Conservation (phyloP, 1,284 basidiomycete genomes). For the Boletus semigastroideus region DNA sequence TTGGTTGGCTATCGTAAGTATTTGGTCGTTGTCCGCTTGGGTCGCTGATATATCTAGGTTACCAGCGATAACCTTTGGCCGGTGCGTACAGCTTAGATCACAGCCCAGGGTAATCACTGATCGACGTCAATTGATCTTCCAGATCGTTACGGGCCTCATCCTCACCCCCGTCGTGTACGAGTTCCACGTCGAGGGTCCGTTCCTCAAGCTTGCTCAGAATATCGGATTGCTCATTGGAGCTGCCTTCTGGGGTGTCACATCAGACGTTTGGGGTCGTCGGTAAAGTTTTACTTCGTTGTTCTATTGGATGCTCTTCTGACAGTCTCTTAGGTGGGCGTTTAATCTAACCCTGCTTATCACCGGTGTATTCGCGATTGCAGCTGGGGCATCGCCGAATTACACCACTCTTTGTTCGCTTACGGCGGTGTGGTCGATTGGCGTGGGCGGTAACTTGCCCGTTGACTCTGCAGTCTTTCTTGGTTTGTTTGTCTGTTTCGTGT, state of each 20-base stretch:
- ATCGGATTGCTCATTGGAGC: conserved; percentile 67
- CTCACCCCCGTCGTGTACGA: conserved; percentile 54
- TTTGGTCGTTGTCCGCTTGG: neutral
- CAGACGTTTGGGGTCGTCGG: conserved; percentile 61
- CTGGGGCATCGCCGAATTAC: conserved; percentile 57
- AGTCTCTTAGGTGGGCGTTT: conserved; percentile 56
- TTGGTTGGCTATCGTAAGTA: conserved; percentile 70
- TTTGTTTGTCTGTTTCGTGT: conserved; percentile 30
- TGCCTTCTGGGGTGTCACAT: conserved; percentile 60
- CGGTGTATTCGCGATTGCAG: conserved; percentile 63
- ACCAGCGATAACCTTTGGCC: conserved; percentile 65
- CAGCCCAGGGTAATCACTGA: neutral
- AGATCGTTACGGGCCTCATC: conserved; percentile 59
- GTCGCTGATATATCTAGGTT: conserved; percentile 8
- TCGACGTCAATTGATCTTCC: neutral
- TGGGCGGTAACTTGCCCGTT: conserved; percentile 74
- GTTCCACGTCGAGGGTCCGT: conserved; percentile 52
- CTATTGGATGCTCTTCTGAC: conserved; percentile 6
- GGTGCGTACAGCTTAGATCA: conserved; percentile 35
- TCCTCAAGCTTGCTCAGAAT: conserved; percentile 55
- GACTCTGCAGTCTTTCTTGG: conserved; percentile 80
- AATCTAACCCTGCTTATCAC: conserved; percentile 74
- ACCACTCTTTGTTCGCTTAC: conserved; percentile 52
- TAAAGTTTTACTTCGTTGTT: conserved; percentile 20
- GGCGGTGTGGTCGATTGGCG: conserved; percentile 61